Evolutionary conservation across 1,139 yeast genomes (phyloP), one percentile per base, ranked within the genome.

Genomic region (Kodamaea sp.): DNA sequence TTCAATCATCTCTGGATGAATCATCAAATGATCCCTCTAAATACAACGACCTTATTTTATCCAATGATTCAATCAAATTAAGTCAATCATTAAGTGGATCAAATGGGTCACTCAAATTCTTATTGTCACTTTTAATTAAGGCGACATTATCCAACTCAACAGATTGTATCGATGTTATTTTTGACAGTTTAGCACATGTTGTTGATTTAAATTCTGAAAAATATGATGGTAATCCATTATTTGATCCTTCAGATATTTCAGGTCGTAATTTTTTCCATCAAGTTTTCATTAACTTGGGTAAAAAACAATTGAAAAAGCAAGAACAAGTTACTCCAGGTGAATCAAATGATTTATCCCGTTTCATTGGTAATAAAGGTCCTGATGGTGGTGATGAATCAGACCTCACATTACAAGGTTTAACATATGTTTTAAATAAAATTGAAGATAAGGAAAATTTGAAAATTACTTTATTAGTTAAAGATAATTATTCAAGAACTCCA

Each of bases 241-340:
- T 48, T 37, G 96, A 88, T 53, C 70, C 80, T 1, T 65, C 79
- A 6, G 96, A 89, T 54, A 79, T 90, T 35, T 81, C 85, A 43
- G 87, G 88, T 22, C 73, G 97, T 48, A 89, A 85, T 55, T 83
- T 89, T 50, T 77, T 90, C 53, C 97, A 90, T 58, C 87, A 87
- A 48, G 82, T 82, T 52, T 78, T 89, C 26, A 81, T 89, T 39
- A 77, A 82, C 24, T 70, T 84, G 41, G 96, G 96, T 2, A 80
- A 90, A 49, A 57, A 60, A 31, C 67, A 63, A 37, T 49, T 58
- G 35, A 44, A 53, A 24, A 55, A 57, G 34, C 60, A 55, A 34
- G 60, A 56, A 39, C 48, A 51, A 39, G 55, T 62, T 25, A 57
- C 59, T 7, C 73, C 73, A 2, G 73, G 74, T 28, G 70, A 66